A percentile compares a stretch with the other conserved stretches of the same genome.
Conservation (phyloP, 179 eudicot genomes). For the Spergularia azorica region DNA sequence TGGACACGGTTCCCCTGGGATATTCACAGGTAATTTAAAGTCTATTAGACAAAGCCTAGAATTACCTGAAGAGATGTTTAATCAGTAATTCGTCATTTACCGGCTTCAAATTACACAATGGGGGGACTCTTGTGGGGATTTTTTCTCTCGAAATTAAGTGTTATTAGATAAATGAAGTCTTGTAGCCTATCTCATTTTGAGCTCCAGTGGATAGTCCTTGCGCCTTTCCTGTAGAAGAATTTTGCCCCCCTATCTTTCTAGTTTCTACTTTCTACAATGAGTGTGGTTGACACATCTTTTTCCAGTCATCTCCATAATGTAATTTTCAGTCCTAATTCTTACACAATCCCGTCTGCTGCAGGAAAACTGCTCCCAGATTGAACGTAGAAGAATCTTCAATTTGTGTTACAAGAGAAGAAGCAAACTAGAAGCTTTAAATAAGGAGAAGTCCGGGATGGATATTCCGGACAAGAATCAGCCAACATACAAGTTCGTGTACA, state of each 20-base stretch:
- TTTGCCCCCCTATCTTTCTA: too few relatives aligned
- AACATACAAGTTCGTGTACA: slow-evolving; percentile 41
- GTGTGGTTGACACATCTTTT: too few relatives aligned
- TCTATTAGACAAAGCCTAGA: not conserved
- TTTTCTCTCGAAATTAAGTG: too few relatives aligned
- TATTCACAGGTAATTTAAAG: slow-evolving; percentile 10
- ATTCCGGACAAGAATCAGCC: slow-evolving; percentile 23
- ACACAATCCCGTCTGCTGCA: slow-evolving; percentile 19
- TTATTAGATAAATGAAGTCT: too few relatives aligned
- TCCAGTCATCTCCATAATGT: not conserved
- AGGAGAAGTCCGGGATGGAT: slow-evolving; percentile 19
- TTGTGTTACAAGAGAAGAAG: slow-evolving; percentile 34
- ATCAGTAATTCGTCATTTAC: not conserved
- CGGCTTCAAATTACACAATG: not conserved
- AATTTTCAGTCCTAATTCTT: not conserved
- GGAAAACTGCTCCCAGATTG: slow-evolving; percentile 17
- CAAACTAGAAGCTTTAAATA: slow-evolving; percentile 16
- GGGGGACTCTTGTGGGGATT: too few relatives aligned
- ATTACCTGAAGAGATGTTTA: not conserved
- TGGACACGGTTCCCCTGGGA: not conserved
- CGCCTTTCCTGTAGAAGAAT: too few relatives aligned
- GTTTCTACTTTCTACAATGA: too few relatives aligned
- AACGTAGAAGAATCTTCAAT: slow-evolving; percentile 25
- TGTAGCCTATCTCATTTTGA: too few relatives aligned
- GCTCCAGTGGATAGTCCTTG: too few relatives aligned